Base-by-base conservation (phyloP, 2,329 filamentous ascomycete genomes). In the Fusarium irregulare region DNA sequence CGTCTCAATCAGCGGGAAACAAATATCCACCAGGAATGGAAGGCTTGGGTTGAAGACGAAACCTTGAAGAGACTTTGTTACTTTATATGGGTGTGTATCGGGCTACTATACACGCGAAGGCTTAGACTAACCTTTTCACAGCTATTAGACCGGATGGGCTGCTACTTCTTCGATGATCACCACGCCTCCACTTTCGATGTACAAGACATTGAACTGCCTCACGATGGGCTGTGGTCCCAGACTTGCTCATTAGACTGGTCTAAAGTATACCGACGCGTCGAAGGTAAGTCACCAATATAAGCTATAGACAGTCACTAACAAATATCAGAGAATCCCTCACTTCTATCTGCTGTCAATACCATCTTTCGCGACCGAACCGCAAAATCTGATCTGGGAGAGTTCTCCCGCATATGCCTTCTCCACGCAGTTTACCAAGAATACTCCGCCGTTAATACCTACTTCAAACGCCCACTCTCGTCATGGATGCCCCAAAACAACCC, bases 341-440 rank as follows among this genome's bases (percentile, higher is more conserved):
- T 73, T 5, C 27, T 40, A 25, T 27, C 34, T 3, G 71, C 73
- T 3, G 47, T 68, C 2, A 46, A 53, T 6, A 37, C 41, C 6
- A 34, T 73, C 10, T 68, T 75, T 49, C 55, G 64, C 1, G 55
- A 68, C 25, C 30, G 64, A 27, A 46, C 46, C 5, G 64, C 69
- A 16, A 75, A 73, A 25, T 3, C 47, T 3, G 69, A 75, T 25
- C 20, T 75, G 2, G 71, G 72, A 11, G 71, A 75, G 16, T 71
- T 65, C 6, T 61, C 68, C 3, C 68, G 73, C 3, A 63, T 75
- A 8, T 45, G 73, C 21, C 60, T 73, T 1, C 64, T 75, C 0
- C 73, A 75, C 34, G 73, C 70, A 10, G 56, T 75, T 0, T 75
- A 73, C 44, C 63, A 60, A 32, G 73, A 73, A 34, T 64, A 73